Conservation (phyloP, 805 yeast genomes). For the Candida easanensis region DNA sequence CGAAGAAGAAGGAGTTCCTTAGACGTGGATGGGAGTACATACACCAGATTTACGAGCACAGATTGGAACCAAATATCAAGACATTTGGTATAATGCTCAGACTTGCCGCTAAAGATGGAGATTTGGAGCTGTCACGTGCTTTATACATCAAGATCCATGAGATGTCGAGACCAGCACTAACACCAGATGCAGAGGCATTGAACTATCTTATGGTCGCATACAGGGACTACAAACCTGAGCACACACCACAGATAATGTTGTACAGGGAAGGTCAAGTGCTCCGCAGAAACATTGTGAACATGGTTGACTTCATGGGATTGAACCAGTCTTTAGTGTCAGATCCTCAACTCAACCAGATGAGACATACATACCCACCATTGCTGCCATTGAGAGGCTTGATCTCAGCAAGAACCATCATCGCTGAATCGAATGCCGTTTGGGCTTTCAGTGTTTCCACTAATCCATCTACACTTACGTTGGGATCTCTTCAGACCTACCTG, state of each 20-base stretch:
- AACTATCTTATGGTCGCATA: conserved; percentile 47
- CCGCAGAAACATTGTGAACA: conserved; percentile 44
- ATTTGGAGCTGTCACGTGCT: conserved; percentile 67
- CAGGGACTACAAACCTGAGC: conserved; percentile 34
- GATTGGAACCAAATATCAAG: conserved; percentile 39
- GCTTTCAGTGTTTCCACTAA: conserved; percentile 43
- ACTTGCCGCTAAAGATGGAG: conserved; percentile 79
- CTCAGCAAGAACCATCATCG: conserved; percentile 44
- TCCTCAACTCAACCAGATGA: conserved; percentile 14
- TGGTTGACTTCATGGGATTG: conserved; percentile 36
- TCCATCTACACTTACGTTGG: conserved; percentile 42
- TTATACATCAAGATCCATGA: conserved; percentile 48
- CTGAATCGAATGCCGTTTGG: conserved; percentile 81
- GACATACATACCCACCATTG: conserved; percentile 54
- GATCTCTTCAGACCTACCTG: conserved; percentile 49
- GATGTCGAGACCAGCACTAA: conserved; percentile 24
- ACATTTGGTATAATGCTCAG: conserved; percentile 69
- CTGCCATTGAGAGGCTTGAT: conserved; percentile 53
- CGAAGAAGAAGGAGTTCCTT: conserved; percentile 45
- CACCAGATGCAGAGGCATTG: conserved; percentile 17
- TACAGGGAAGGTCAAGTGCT: conserved; percentile 46
- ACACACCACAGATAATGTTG: conserved; percentile 35
- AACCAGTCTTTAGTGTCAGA: conserved; percentile 19
- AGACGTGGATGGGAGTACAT: conserved; percentile 77
- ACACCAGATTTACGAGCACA: conserved; percentile 51